These are phyloP conservation scores for Rhodomyrtus tomentosa DNA, from an alignment of 345 rosid genomes.

Conservation along the genomic window DNA sequence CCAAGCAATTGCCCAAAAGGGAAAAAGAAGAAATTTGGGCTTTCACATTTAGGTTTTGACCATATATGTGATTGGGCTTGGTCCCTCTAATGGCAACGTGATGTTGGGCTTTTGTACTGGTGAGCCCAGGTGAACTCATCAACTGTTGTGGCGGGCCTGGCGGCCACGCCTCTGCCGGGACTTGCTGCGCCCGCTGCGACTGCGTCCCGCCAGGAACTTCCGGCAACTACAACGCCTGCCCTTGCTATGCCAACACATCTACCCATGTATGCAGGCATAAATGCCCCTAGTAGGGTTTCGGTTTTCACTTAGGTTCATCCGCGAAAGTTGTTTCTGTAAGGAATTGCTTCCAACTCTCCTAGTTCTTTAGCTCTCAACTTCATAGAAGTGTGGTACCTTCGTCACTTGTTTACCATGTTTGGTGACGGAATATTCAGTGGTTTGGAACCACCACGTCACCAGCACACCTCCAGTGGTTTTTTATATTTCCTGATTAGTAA, in stretches of 20 bases:
- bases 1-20: background rate
- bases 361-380: no score
- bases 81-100: no score
- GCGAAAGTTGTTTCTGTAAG: background rate
- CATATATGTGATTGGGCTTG: no score
- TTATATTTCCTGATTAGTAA: background rate
- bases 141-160: no score
- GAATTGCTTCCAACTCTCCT: no score
- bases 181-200: conserved; percentile 54
- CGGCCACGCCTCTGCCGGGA: conserved; percentile 35
- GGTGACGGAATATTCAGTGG: no score
- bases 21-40: no score
- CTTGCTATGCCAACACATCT: conserved; percentile 36
- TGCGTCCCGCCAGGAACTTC: conserved; percentile 75
- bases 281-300: background rate
- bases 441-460: no score
- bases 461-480: background rate
- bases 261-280: background rate
- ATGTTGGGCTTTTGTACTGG: no score
- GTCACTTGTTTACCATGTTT: background rate
- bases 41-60: no score
- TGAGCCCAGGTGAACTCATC: background rate
- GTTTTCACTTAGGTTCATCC: background rate
- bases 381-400: background rate
- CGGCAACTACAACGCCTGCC: conserved; percentile 49